Evolutionary conservation across 2,329 filamentous ascomycete genomes (phyloP).

Genomic region (Fusarium dlaminii): DNA sequence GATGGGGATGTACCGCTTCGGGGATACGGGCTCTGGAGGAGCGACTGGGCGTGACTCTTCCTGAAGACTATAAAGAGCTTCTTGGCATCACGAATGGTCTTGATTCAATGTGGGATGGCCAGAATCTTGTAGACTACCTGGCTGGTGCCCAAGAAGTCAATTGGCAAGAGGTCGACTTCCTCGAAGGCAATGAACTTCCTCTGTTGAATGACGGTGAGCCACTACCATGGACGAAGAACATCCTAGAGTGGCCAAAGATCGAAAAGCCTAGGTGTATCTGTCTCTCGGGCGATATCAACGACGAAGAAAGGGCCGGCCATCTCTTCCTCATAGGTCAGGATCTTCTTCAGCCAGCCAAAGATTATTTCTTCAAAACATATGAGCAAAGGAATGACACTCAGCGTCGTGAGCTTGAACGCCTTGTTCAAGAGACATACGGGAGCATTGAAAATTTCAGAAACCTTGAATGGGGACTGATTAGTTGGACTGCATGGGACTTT

Average conservation of each 20-base stretch:
- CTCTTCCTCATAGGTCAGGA: neutral
- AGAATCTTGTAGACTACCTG: neutral
- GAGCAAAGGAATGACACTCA: neutral
- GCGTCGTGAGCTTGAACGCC: neutral
- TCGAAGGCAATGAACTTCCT: neutral
- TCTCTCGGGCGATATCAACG: neutral
- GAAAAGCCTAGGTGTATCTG: neutral
- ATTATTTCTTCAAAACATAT: neutral
- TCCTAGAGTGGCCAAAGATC: neutral
- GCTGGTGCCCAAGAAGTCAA: neutral
- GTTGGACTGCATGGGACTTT: slow-evolving; percentile 4
- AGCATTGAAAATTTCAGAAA: neutral
- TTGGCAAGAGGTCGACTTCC: neutral
- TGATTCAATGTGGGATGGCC: neutral
- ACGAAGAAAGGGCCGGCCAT: neutral
- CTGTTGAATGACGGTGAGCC: neutral
- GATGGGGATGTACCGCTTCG: neutral
- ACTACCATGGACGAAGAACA: neutral
- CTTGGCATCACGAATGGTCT: neutral
- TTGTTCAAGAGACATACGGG: slow-evolving; percentile 2
- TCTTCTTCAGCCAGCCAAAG: neutral
- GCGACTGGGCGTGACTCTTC: neutral
- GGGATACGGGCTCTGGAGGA: neutral
- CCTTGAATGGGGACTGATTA: neutral
- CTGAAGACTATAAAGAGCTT: neutral